Base-by-base conservation (phyloP, 768 basidiomycete genomes). In the Dacryopinax spathularia region DNA sequence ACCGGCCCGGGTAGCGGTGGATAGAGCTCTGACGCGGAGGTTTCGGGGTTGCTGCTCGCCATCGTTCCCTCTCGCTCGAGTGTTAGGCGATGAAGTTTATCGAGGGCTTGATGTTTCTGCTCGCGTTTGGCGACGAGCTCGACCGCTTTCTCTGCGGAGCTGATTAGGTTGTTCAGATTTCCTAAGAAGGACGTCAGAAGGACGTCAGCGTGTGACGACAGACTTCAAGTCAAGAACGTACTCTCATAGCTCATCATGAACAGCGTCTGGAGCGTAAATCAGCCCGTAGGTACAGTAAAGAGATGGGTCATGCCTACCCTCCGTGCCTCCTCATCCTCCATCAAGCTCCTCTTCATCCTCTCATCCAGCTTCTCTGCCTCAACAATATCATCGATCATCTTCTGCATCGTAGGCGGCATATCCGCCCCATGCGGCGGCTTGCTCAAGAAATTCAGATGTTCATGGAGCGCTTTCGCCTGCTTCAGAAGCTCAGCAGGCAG, bases 221-320 rank as follows among this genome's bases (percentile, higher is more conserved):
- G n/a, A n/a, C n/a, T n/a, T n/a, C n/a, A n/a, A n/a, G n/a, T n/a
- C n/a, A n/a, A n/a, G n/a, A n/a, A n/a, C 48, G 25, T 29, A 56
- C 48, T 56, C 48, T 56, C 48, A 29, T 56, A 56, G 18, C 48
- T 56, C 48, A 56, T 56, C 48, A 56, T 56, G 25, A 56, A 56
- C 10, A 56, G 48, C 7, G 48, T 56, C 48, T 56, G 25, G 3
- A 29, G 7, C 6, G 18, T 6, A 22, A 20, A 20, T 31, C 25
- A 31, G 29, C 39, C 6, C 22, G 39, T 6, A 18, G 6, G 6
- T 6, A 41, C 4, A 4, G 18, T 6, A 41, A 5, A 7, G 22
- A 4, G 22, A 41, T 22, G 5, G 5, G 31, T 18, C 15, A 56
- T 6, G 6, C 48, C 18, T 56, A 56, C 48, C 48, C 48, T 13